A percentile compares a stretch with the other conserved stretches of the same genome.
These are phyloP conservation scores for Solanum ossicruentum DNA, from an alignment of 257 asterid genomes.

Conservation along the genomic window DNA sequence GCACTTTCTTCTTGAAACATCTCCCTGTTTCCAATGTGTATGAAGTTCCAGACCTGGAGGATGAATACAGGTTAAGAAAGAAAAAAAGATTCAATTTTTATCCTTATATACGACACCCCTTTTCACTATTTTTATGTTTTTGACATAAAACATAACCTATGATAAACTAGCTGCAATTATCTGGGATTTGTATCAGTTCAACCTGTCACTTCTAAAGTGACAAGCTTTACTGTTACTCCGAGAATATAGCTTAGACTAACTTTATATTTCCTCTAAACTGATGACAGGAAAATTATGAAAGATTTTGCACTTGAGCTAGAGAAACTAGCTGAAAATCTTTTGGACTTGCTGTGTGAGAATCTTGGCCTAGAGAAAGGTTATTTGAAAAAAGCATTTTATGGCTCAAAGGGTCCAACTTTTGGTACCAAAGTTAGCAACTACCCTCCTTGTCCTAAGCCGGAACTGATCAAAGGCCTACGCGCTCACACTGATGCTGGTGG, in stretches of 20 bases:
- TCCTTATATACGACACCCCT: not conserved
- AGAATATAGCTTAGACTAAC: not conserved
- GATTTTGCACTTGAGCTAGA: constrained; percentile 49
- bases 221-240: not conserved
- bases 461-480: constrained; percentile 63
- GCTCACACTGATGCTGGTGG: constrained; percentile 82
- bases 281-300: constrained; percentile 43
- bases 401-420: constrained; percentile 53
- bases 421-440: constrained; percentile 73
- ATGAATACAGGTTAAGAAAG: constrained; percentile 36
- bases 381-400: constrained; percentile 48
- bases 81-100: not conserved
- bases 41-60: constrained; percentile 52
- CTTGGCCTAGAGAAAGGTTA: constrained; percentile 69
- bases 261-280: not conserved
- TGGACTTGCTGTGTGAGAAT: constrained; percentile 62
- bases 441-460: constrained; percentile 66
- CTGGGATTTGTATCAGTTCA: constrained; percentile 5
- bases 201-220: not conserved
- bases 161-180: not conserved
- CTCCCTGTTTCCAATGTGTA: constrained; percentile 53
- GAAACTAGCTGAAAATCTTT: constrained; percentile 48
- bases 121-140: not conserved
- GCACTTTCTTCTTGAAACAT: constrained; percentile 52
- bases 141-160: not conserved